Base-by-base conservation (phyloP, 1,139 yeast genomes). In the Starmera stellimalicola region DNA sequence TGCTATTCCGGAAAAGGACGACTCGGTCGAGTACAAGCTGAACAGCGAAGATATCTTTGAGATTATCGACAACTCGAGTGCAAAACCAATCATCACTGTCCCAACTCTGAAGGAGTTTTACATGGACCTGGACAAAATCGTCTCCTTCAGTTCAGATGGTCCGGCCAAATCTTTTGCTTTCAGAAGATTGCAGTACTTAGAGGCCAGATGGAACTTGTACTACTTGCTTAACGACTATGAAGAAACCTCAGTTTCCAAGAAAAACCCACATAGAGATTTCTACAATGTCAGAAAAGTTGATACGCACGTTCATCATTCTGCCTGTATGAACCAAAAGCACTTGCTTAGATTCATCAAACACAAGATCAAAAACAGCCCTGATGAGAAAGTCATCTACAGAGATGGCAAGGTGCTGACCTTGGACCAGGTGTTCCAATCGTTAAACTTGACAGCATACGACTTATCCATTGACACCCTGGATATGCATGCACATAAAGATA, bases 271-370 rank as follows among this genome's bases (percentile, higher is more conserved):
- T 57, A 76, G 98, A 56, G 99, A 93, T 59, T 93, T 93, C 52
- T 93, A 93, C 62, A 93, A 93, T 52, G 98, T 93, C 32, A 77
- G 98, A 65, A 93, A 93, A 56, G 99, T 93, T 29, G 99, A 93
- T 53, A 93, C 98, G 11, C 99, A 93, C 66, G 95, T 93, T 51
- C 99, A 93, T 57, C 98, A 93, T 57, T 83, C 95, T 11, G 99
- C 99, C 7, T 88, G 96, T 57, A 91, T 91, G 98, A 93, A 93
- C 53, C 98, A 93, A 58, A 93, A 93, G 59, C 98, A 93, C 60
- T 65, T 93, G 51, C 65, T 93, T 45, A 78, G 98, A 49, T 93
- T 84, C 57, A 93, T 93, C 58, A 93, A 93, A 60, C 84, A 87
- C 56, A 91, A 91, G 61, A 71, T 80, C 57, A 75, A 79, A 54